Evolutionary conservation across 371 early-diverging fungal genomes (phyloP), one percentile per base, ranked within the genome.

Genomic region (Parasitella parasitica): DNA sequence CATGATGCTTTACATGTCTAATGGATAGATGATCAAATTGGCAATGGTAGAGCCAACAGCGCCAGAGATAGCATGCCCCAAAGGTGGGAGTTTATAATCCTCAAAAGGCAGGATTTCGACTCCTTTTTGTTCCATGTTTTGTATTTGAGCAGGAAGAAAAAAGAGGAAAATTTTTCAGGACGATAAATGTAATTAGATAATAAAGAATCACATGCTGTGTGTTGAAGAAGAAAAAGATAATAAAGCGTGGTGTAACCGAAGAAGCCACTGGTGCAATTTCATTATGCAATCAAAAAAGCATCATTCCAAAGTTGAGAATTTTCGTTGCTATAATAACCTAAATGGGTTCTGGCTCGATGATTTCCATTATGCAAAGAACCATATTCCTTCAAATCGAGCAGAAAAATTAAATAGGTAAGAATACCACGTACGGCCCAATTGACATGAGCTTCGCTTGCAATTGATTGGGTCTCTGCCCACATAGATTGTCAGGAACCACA

Each of bases 1-100:
- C n/a, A n/a, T n/a, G n/a, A n/a, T n/a, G n/a, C n/a, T 60, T 65
- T 74, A 77, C 81, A 86, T 77, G 75, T 86, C 86, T 48, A 86
- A 67, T 34, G 86, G 86, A 61, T 86, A 86, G 59, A 86, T 82
- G 67, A 83, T 75, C 12, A 84, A 60, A 60, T 83, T 86, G 20
- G 83, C 80, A 53, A 86, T 71, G 12, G 83, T 79, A 22, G 82
- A 79, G 9, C 83, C 86, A 16, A 84, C 79, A 36, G 83, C 86
- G 39, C 86, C 86, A 1, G 83, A 80, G 48, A 86, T 71, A 24
- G 86, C 86, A 72, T 84, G 84, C 4, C 83, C 86, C 16, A 86
- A 62, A 39, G 86, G 84, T 15, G 84, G 86, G 0, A 86, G 54
- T 54, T 81, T 84, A 60, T 82, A 86, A 7, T 80, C 73, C 58